Evolutionary conservation across 805 yeast genomes (phyloP).

Genomic region (Metschnikowia corniflorae): DNA sequence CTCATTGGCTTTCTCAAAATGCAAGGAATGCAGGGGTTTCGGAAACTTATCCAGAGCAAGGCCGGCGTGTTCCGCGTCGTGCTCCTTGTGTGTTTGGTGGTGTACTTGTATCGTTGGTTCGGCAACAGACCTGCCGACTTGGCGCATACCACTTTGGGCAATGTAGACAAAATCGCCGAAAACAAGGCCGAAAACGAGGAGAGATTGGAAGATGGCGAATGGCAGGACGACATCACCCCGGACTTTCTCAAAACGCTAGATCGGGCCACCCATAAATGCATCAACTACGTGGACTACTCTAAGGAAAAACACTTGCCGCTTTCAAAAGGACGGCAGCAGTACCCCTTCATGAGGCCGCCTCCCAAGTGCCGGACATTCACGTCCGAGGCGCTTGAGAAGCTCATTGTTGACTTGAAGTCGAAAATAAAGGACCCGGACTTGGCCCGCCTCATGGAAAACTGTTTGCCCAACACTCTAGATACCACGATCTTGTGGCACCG

Average conservation of each 20-base stretch:
- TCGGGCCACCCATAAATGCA: constrained; percentile 38
- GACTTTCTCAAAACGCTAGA: constrained; percentile 21
- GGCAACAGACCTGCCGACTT: too few species aligned
- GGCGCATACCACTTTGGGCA: too few species aligned
- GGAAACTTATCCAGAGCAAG: too few species aligned
- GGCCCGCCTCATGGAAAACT: constrained; percentile 72
- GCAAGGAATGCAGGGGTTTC: too few species aligned
- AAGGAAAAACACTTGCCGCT: constrained; percentile 51
- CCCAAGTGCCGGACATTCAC: constrained; percentile 68
- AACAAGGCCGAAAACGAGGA: too few species aligned
- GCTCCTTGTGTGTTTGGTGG: too few species aligned
- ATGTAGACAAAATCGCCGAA: too few species aligned
- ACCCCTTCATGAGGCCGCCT: constrained; percentile 78
- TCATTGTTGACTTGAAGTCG: constrained; percentile 49
- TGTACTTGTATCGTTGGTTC: too few species aligned
- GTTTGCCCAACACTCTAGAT: constrained; percentile 84
- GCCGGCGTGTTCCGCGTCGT: too few species aligned
- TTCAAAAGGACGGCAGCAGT: constrained; percentile 49
- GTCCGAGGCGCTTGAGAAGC: constrained; percentile 57
- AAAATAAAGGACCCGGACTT: constrained; percentile 61
- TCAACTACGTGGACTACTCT: constrained; percentile 62
- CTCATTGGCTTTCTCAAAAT: too few species aligned
- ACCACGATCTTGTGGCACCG: constrained; percentile 78
- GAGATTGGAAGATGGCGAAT: too few species aligned
- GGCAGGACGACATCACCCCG: constrained; percentile 9